phyloP scores from a whole-genome alignment of 75 land plant species.

The Ceratopteris richardii region DNA sequence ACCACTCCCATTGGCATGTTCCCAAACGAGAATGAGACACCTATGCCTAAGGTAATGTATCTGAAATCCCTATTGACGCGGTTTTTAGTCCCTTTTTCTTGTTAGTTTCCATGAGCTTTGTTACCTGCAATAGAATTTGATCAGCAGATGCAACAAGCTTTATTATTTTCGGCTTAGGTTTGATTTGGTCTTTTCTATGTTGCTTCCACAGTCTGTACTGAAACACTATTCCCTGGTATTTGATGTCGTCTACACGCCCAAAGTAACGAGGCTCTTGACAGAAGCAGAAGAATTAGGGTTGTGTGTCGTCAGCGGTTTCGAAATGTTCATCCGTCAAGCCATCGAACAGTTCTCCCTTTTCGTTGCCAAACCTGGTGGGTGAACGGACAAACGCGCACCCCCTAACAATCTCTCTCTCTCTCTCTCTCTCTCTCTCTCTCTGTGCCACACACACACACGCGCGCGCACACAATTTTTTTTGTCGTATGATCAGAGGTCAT shows the following conservation, averaged over 20 bases:
- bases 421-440: background rate
- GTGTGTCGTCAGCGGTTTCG: constrained; percentile 60
- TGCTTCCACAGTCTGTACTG: constrained; percentile 49
- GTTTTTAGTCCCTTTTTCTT: too few species aligned
- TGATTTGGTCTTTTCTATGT: too few species aligned
- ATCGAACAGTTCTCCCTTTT: constrained; percentile 81
- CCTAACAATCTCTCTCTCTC: background rate
- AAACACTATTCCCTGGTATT: constrained; percentile 59
- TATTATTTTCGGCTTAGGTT: too few species aligned
- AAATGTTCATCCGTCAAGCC: constrained; percentile 94
- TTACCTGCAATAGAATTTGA: background rate
- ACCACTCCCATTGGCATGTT: constrained; percentile 43
- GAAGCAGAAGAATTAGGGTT: constrained; percentile 75
- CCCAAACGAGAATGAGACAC: constrained; percentile 31
- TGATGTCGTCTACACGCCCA: constrained; percentile 93
- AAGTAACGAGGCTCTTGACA: constrained; percentile 55
- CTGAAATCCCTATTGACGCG: background rate
- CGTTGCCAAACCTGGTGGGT: constrained; percentile 67
- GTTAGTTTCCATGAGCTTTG: background rate
- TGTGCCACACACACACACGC: background rate
- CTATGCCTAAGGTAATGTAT: constrained; percentile 31
- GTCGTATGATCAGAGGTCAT: too few species aligned
- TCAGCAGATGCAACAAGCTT: too few species aligned
- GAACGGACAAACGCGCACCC: background rate
- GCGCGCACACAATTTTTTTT: too few species aligned